Conservation (phyloP, 2,329 filamentous ascomycete genomes). For the Diaporthe vexans region DNA sequence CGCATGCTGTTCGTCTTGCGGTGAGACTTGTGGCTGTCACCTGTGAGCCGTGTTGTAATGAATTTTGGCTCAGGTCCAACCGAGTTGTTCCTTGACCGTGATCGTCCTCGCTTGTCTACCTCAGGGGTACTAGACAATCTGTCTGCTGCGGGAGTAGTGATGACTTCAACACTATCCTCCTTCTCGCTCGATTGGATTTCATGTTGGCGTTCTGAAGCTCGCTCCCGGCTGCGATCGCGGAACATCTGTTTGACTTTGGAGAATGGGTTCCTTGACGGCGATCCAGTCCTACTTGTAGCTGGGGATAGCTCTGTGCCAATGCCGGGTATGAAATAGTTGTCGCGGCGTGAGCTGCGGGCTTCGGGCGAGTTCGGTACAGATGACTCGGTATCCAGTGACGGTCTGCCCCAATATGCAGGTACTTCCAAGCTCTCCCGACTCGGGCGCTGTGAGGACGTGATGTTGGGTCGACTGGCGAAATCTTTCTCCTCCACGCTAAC, state of each 20-base stretch:
- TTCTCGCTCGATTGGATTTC: constrained; percentile 47
- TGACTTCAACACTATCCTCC: constrained; percentile 48
- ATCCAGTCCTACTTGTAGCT: constrained; percentile 69
- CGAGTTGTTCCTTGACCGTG: constrained; percentile 49
- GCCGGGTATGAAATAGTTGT: constrained; percentile 67
- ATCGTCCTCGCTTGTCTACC: constrained; percentile 47
- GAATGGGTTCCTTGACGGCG: constrained; percentile 73
- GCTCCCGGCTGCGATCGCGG: constrained; percentile 66
- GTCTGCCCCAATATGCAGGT: constrained; percentile 54
- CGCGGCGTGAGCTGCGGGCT: constrained; percentile 57
- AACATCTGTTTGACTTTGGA: constrained; percentile 69
- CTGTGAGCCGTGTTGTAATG: constrained; percentile 53
- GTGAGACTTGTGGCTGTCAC: constrained; percentile 64
- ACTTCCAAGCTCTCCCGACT: constrained; percentile 65
- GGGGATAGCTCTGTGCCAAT: constrained; percentile 76
- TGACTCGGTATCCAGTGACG: constrained; percentile 60
- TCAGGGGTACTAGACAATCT: constrained; percentile 35
- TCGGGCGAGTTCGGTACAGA: constrained; percentile 67
- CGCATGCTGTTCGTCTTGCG: constrained; percentile 65
- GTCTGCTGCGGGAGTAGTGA: background rate
- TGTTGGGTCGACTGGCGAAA: constrained; percentile 34
- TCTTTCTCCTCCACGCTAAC: constrained; percentile 57
- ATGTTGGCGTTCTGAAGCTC: constrained; percentile 50
- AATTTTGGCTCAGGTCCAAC: constrained; percentile 57
- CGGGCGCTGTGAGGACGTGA: constrained; percentile 50